Evolutionary conservation across 176 grass and related monocot genomes (phyloP), one percentile per base, ranked within the genome.

Genomic region (Carex kokanica): DNA sequence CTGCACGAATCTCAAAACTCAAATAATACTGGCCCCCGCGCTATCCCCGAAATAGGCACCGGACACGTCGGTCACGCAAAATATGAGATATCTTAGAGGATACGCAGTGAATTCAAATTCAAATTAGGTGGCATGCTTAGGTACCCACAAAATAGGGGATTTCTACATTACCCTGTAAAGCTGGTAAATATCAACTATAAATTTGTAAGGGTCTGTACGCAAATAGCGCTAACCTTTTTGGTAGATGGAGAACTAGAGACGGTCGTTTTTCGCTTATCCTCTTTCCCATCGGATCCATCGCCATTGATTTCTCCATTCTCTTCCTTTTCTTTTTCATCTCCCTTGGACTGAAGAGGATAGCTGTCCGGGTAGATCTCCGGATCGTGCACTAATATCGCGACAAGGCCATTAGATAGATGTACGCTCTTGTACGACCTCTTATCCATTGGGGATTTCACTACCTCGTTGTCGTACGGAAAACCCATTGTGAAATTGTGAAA

Each of bases 321-420:
- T 0, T 85, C 89, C 7, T 64, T 85, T 3, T 90, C 88, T 2
- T 86, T 72, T 0, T 62, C 84, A 0, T 80, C 74, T 5, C 57
- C 80, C 13, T 84, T 64, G 2, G 31, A 53, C 43, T 82, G 63
- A 32, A 59, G 36, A 24, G 71, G 55, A 66, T 86, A 27, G 18
- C 88, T 84, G 74, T 93, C 90, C 16, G 89, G 84, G 84, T 93
- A 95, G 81, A 98, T 95, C 87, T 98, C 90, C 47, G 91, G 92
- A 68, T 98, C 95, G 74, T 95, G 95, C 23, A 95, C 83, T 64
- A 98, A 86, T 40, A 98, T 72, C 47, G 92, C 91, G 75, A 43
- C 83, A 23, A 98, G 92, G 72, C 91, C 91, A 70, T 98, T 98
- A 51, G 82, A 41, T 78, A 98, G 88, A 85, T 75, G 90, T n/a